Base-by-base conservation (phyloP, 768 basidiomycete genomes). In the Lyophyllum shimeji region DNA sequence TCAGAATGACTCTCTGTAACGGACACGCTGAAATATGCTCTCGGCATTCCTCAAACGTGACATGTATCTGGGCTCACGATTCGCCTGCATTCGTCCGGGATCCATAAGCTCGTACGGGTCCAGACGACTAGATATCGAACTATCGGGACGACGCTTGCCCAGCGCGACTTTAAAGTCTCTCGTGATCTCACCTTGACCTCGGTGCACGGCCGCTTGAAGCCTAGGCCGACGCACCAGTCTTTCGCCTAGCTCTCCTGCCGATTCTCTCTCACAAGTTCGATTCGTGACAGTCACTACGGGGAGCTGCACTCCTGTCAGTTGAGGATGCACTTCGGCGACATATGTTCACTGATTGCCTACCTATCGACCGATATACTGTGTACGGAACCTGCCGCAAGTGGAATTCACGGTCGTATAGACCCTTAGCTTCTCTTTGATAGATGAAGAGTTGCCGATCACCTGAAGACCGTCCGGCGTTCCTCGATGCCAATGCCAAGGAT, bases 271-370 rank as follows among this genome's bases (percentile, higher is more conserved):
- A n/a, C n/a, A n/a, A n/a, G n/a, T n/a, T n/a, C n/a, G n/a, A n/a
- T n/a, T n/a, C n/a, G n/a, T n/a, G n/a, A 3, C 43, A 73, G 70
- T 46, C 69, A 74, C 34, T 67, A 77, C 50, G 77, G 74, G 5
- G 75, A 72, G 2, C 69, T 89, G 7, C 83, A 83, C 61, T 85
- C 89, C 60, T 90, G 88, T 65, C 88, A 89, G 65, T 84, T 85
- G 1, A 82, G 77, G 84, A 62, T 62, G 81, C 72, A 13, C 15
- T 17, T 6, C 25, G 15, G 6, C 21, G 40, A 6, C 43, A 12
- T 21, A 21, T 44, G 15, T 17, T n/a, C n/a, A n/a, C n/a, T n/a
- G n/a, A n/a, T n/a, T n/a, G n/a, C n/a, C n/a, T n/a, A n/a, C n/a
- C n/a, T n/a, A n/a, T n/a, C n/a, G n/a, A n/a, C n/a, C n/a, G n/a